Base-by-base conservation (phyloP, 2,329 filamentous ascomycete species). In the Cladophialophora bantiana region DNA sequence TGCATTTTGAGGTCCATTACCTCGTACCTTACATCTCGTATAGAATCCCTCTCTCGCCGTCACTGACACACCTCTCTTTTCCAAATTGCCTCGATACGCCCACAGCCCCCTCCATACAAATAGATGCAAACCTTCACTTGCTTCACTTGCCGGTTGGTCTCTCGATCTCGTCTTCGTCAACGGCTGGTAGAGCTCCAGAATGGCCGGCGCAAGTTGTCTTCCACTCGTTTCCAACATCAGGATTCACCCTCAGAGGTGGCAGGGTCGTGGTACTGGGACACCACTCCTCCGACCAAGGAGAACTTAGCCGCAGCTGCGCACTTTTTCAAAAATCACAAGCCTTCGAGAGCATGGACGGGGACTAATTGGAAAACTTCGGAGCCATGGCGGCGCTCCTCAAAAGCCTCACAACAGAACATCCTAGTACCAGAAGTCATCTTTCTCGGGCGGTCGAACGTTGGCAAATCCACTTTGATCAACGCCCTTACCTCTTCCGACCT, bases 391-490 rank as follows among this genome's bases (percentile, higher is more conserved):
- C 48, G 45, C 34, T 40, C 59, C 48, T 31, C 36, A n/a, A 79
- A 80, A 3, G 85, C 89, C 66, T 72, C 77, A 45, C 74, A 74
- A 31, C 73, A 77, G 12, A 75, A 80, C 68, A 61, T 62, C 7
- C 61, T 69, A 9, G 74, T 81, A 1, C 86, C 87, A 1, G 87
- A 90, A 79, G 83, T 90, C 13, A 86, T 85, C 48, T 90, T 92
- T 74, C 81, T 92, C 3, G 89, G 89, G 18, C 84, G 89, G 55
- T 88, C 85, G 45, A 92, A 92, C 73, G 89, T 90, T 5, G 89
- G 89, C 61, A 92, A 92, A 78, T 88, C 84, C 62, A 86, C 83
- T 1, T 74, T 92, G 4, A 80, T 92, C 32, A 92, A 92, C 74
- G 85, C 86, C 2, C 78, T 92, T 7, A 83, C 90, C 75, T 74